phyloP scores from a whole-genome alignment of 2,329 filamentous ascomycete genomes.

The Lasiodiplodia gonubiensis region DNA sequence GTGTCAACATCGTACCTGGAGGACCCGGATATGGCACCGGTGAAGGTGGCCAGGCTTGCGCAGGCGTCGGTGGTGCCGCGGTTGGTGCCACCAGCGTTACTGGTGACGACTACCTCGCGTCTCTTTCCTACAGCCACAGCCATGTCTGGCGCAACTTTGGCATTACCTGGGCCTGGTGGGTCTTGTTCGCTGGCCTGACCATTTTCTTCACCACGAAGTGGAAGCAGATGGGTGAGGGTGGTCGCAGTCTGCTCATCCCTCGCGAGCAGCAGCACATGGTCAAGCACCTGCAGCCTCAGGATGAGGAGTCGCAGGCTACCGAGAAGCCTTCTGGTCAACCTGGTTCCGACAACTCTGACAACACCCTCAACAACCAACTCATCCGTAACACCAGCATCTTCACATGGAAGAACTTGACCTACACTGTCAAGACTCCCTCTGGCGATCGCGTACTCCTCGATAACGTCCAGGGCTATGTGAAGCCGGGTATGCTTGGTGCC shows the following conservation, averaged over 20 bases:
- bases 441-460: constrained; percentile 29
- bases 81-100: constrained; percentile 57
- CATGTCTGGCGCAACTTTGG: constrained; percentile 38
- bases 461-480: constrained; percentile 31
- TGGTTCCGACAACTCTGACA: neutral
- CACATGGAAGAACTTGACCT: constrained; percentile 58
- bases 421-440: constrained; percentile 32
- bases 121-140: constrained; percentile 50
- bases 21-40: constrained; percentile 53
- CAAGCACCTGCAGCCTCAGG: constrained; percentile 41
- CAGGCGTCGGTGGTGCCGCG: constrained; percentile 63
- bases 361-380: constrained; percentile 49
- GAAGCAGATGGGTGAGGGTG: constrained; percentile 59
- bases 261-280: constrained; percentile 53
- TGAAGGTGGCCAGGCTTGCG: constrained; percentile 57
- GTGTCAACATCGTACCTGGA: constrained; percentile 56
- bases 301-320: constrained; percentile 57
- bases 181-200: constrained; percentile 63
- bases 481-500: constrained; percentile 29
- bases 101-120: constrained; percentile 64
- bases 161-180: constrained; percentile 66
- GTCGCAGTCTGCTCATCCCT: constrained; percentile 65
- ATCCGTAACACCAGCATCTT: constrained; percentile 71
- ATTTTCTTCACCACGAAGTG: constrained; percentile 64
- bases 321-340: constrained; percentile 9